Evolutionary conservation across 108 stramenopile species (phyloP), one percentile per base, ranked within the genome.

Genomic region (Epithemia pelagica): DNA sequence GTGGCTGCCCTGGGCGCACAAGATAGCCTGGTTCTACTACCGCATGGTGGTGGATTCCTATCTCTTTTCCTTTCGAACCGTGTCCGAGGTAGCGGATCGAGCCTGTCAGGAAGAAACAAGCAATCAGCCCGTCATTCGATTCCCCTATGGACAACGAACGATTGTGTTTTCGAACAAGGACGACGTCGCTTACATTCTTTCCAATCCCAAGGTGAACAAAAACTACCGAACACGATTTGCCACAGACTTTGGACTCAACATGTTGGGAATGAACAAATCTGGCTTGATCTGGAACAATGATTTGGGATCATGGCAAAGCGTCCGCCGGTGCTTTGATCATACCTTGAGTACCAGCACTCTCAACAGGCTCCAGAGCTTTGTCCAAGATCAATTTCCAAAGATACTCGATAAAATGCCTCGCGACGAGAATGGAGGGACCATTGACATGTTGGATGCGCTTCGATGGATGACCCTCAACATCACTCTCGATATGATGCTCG

Each of bases 201-300:
- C n/a, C 5, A 28, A 7, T n/a, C 15, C 7, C 3, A 7, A 7
- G 26, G 7, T 27, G 5, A 5, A 21, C 56, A 57, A 23, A 5
- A 57, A 57, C 56, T 57, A 57, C 56, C 26, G 61, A 22, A 23
- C 23, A 3, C 61, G 61, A 7, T 28, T 28, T 21, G 27, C 27
- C 61, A 28, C 22, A 20, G 8, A 32, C 7, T 24, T 23, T 52
- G 61, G 61, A 20, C 61, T 62, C 25, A 22, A 32, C 15, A 52
- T 23, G 26, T 29, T 62, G 7, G 27, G 28, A 7, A 62, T 62
- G 61, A 23, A 27, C 23, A 29, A 62, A 7, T 23, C 10, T 29
- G 59, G 59, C 20, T 21, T 59, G 18, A 59, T 59, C 20, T 59
- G 59, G 59, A 59, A 59, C 59, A 59, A 59, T 21, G 59, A 52